Evolutionary conservation across 441 rosid species (phyloP).

Genomic region (Populus hybrid): DNA sequence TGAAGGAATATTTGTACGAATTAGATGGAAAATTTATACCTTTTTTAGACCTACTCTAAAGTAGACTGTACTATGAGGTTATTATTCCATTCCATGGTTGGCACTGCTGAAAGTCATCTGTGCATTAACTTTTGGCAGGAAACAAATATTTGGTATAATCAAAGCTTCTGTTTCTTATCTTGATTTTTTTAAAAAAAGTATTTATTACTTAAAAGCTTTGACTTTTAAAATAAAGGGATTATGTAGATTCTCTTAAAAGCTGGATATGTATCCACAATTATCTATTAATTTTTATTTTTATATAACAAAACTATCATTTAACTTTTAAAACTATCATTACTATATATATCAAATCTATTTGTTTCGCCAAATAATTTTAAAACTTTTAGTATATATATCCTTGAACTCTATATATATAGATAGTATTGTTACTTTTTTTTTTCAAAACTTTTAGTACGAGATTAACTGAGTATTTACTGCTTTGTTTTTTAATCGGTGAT

Average conservation of each 20-base stretch:
- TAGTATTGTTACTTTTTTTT: too few relatives aligned
- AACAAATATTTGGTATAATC: not conserved
- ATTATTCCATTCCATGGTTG: not conserved
- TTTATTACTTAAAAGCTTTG: not conserved
- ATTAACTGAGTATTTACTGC: not conserved
- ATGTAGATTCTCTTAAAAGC: not conserved
- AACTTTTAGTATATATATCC: too few relatives aligned
- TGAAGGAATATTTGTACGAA: not conserved
- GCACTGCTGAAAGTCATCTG: not conserved
- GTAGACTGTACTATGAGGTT: not conserved
- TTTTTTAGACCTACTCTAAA: not conserved
- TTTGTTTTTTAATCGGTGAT: not conserved
- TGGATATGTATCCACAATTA: not conserved
- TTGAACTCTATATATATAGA: not conserved
- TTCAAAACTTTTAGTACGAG: not conserved
- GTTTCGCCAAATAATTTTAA: not conserved
- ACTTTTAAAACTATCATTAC: too few relatives aligned
- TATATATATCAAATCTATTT: not conserved
- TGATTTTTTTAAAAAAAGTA: too few relatives aligned
- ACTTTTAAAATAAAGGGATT: too few relatives aligned
- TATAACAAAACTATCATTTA: too few relatives aligned
- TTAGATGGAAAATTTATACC: not conserved
- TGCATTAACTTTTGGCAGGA: not conserved
- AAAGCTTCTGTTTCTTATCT: not conserved
- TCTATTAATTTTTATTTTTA: too few relatives aligned